These are phyloP conservation scores for Eucalyptus marginata DNA, from an alignment of 345 rosid species.

Conservation along the genomic window DNA sequence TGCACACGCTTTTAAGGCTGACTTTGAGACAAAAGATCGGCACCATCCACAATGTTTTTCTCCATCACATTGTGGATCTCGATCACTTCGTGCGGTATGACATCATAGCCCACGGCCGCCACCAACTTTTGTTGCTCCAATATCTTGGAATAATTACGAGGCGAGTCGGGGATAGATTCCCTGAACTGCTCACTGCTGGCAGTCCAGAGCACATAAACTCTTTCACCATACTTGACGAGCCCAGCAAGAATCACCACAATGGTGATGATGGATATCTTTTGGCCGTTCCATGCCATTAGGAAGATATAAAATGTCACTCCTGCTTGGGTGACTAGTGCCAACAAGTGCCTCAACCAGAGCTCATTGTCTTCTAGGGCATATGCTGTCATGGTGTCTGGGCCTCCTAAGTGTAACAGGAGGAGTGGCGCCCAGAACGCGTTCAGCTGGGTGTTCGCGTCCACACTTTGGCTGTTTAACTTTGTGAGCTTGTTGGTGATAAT, in stretches of 20 bases:
- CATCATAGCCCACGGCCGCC: not conserved
- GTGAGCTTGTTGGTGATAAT: too few species aligned
- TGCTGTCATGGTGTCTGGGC: too few species aligned
- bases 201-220: not conserved
- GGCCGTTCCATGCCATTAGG: not conserved
- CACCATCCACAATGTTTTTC: not conserved
- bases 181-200: not conserved
- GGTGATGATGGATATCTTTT: not conserved
- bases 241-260: not conserved
- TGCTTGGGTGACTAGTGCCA: not conserved
- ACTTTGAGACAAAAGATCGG: not conserved
- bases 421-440: too few species aligned
- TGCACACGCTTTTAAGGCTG: not conserved
- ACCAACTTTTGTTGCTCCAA: not conserved
- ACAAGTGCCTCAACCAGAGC: slow-evolving; percentile 12
- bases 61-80: not conserved
- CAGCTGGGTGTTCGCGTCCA: too few species aligned
- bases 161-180: not conserved
- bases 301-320: not conserved
- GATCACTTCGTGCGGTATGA: not conserved
- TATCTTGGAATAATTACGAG: not conserved
- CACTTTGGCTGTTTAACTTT: too few species aligned
- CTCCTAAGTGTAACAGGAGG: too few species aligned
- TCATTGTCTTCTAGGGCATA: not conserved
- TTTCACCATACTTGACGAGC: slow-evolving; percentile 9